Base-by-base conservation (phyloP, 2,329 filamentous ascomycete genomes). In the Colletotrichum magnum region DNA sequence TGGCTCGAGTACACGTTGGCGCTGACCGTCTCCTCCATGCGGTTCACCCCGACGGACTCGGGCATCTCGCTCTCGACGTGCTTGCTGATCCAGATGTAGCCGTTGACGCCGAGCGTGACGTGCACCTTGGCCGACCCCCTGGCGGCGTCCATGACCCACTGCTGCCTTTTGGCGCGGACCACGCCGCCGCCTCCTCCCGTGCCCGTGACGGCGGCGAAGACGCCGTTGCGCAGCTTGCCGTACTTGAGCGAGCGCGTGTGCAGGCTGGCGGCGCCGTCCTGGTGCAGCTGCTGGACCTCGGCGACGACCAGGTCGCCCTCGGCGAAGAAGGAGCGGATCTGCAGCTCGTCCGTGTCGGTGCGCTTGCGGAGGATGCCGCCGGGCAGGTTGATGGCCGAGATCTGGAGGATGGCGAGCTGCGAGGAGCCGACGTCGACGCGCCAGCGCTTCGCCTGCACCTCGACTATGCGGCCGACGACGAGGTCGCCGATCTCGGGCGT, bases 241-340 rank as follows among this genome's bases (percentile, higher is more conserved):
- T 98, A 99, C 78, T 95, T 95, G 77, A 98, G 83, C 72, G 90
- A 93, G 70, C 96, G 90, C 9, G 96, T 98, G 83, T 99, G 96
- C 77, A 99, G 85, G 67, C 91, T 92, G 1, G 96, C 95, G 1
- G 90, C 92, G 67, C 95, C 95, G 81, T 98, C 95, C 67, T 90
- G 88, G 79, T 94, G 94, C 63, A 99, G 85, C 74, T 90, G 89
- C 86, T 99, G 96, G 63, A 99, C 96, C 83, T 99, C 96, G 1
- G 96, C 96, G 18, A 98, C 93, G 16, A 99, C 84, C 60, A 99
- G 83, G 79, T 99, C 96, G 13, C 96, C 96, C 81, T 99, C 96
- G 63, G 92, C 91, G 83, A 99, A 98, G 82, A 98, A 99, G n/a
- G 91, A 94, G 58, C 96, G 90, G 81, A 99, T 98, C 82, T 98